These are phyloP conservation scores for Nemania serpens DNA, from an alignment of 2,329 filamentous ascomycete species.

Conservation along the genomic window DNA sequence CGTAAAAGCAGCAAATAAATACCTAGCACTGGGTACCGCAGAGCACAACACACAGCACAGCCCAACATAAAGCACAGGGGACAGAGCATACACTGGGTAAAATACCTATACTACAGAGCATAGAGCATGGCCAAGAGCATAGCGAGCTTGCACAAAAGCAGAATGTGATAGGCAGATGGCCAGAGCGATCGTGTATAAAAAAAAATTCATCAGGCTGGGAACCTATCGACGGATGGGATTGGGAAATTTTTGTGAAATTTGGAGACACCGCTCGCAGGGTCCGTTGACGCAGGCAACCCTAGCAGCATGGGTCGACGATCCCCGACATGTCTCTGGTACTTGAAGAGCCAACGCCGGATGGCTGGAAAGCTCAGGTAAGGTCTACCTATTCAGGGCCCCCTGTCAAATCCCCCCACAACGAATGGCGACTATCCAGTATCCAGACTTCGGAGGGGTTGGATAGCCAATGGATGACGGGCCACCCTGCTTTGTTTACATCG, in stretches of 20 bases:
- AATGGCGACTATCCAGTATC: slow-evolving; percentile 38
- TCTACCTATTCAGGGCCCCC: slow-evolving; percentile 24
- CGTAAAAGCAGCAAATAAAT: slow-evolving; percentile 21
- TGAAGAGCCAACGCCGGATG: not conserved
- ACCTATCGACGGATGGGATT: slow-evolving; percentile 24
- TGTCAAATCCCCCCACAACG: slow-evolving; percentile 20
- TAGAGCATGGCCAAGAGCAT: slow-evolving; percentile 13
- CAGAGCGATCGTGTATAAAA: slow-evolving; percentile 34
- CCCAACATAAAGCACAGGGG: not conserved
- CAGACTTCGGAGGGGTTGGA: slow-evolving; percentile 27
- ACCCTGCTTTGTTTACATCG: slow-evolving; percentile 37
- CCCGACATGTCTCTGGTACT: slow-evolving; percentile 32
- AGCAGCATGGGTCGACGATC: not conserved
- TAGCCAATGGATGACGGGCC: slow-evolving; percentile 32
- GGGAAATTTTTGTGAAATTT: slow-evolving; percentile 41
- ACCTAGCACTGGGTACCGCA: slow-evolving; percentile 16
- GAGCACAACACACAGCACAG: slow-evolving; percentile 24
- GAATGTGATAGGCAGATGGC: slow-evolving; percentile 38
- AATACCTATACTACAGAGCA: not conserved
- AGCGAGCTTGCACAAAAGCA: slow-evolving; percentile 38
- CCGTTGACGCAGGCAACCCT: slow-evolving; percentile 22
- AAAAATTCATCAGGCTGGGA: slow-evolving; percentile 40
- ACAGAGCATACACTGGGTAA: slow-evolving; percentile 6
- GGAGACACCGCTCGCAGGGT: slow-evolving; percentile 31
- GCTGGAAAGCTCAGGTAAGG: slow-evolving; percentile 7